Percentiles rank a stretch among this genome's conserved stretches.
Evolutionary conservation across 208 protist species (phyloP).

Genomic region (Balamuthia mandrillaris): DNA sequence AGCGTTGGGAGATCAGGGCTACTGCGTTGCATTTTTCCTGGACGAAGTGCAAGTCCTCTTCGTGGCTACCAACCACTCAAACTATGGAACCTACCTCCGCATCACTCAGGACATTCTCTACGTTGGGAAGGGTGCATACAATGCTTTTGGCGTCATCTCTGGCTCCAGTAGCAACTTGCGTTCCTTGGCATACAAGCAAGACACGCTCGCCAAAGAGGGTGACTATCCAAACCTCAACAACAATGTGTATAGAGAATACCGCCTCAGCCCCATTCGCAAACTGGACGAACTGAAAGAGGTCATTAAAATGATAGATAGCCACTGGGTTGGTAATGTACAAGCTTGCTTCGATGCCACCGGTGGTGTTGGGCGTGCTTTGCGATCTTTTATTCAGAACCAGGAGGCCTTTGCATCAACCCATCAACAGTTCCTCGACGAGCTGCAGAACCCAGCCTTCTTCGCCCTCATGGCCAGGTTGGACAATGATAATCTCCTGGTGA

Average conservation of each 20-base stretch:
- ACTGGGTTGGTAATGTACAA: not conserved
- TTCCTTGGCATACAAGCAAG: not conserved
- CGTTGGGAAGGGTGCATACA: not conserved
- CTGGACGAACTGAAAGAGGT: not conserved
- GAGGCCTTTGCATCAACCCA: not conserved
- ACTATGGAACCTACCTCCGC: not conserved
- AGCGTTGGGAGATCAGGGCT: not conserved
- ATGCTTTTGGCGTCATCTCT: not conserved
- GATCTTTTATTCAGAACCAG: not conserved
- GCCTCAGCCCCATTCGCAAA: not conserved
- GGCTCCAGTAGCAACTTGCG: not conserved
- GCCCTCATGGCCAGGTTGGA: not conserved
- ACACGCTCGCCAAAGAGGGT: not conserved
- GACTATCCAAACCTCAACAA: not conserved
- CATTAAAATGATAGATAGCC: not conserved
- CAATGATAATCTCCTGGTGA: not conserved
- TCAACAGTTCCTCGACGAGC: not conserved
- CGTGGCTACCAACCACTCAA: not conserved
- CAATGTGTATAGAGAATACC: not conserved
- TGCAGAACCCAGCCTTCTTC: not conserved
- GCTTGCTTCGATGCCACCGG: not conserved
- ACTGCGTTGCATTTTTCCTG: not conserved
- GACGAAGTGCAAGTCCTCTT: not conserved
- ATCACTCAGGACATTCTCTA: not conserved
- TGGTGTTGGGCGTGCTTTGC: not conserved